Conservation (phyloP, 805 yeast species). For the Alloascoidea africana region DNA sequence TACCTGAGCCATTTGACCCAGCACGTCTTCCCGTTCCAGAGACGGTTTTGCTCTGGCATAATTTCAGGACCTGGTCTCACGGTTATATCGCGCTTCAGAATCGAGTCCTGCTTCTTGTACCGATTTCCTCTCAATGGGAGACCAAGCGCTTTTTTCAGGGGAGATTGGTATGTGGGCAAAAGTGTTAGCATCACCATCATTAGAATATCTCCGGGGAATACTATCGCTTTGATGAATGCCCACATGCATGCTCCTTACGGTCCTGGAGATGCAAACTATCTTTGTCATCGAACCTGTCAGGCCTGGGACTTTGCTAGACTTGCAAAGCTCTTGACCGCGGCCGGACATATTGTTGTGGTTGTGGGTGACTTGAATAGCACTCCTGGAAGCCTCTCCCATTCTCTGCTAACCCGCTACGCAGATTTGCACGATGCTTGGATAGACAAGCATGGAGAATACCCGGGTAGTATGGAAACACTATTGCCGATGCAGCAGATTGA, state of each 20-base stretch:
- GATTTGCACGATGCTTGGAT: conserved; percentile 77
- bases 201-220: conserved; percentile 29
- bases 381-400: conserved; percentile 76
- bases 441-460: conserved; percentile 33
- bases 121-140: conserved; percentile 88
- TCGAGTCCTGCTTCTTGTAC: conserved; percentile 61
- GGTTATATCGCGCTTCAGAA: conserved; percentile 70
- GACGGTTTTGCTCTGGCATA: conserved; percentile 72
- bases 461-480: conserved; percentile 26
- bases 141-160: conserved; percentile 85
- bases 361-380: conserved; percentile 89
- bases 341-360: conserved; percentile 75
- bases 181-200: conserved; percentile 64
- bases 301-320: conserved; percentile 88
- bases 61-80: conserved; percentile 90
- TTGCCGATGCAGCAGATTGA: conserved; percentile 47
- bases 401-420: conserved; percentile 54
- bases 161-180: conserved; percentile 97
- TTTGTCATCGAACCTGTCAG: conserved; percentile 84
- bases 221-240: conserved; percentile 69
- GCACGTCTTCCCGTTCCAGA: conserved; percentile 39
- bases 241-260: conserved; percentile 98
- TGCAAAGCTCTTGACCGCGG: conserved; percentile 39
- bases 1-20: conserved; percentile 33
- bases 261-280: conserved; percentile 77